A percentile compares a stretch with the other conserved stretches of the same genome.
Conservation (phyloP, 1,284 basidiomycete species). For the Melampsora occidentalis region DNA sequence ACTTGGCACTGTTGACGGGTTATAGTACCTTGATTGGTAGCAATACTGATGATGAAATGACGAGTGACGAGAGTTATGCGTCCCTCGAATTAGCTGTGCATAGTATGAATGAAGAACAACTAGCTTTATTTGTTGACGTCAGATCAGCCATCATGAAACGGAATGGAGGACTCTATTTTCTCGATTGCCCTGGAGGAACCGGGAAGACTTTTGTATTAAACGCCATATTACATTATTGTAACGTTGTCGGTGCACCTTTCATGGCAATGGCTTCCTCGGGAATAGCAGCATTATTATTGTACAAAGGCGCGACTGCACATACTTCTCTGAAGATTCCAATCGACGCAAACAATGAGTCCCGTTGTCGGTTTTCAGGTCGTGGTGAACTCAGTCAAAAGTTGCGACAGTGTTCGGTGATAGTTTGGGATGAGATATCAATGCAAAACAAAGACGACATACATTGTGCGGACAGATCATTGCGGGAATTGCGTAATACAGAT, state of each 20-base stretch:
- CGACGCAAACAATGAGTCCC: not conserved
- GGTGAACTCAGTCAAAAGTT: not conserved
- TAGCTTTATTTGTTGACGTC: too few relatives aligned
- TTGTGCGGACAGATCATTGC: not conserved
- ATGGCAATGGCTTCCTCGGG: not conserved
- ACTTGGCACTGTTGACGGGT: too few relatives aligned
- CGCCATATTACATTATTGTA: not conserved
- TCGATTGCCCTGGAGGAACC: too few relatives aligned
- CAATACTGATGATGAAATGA: too few relatives aligned
- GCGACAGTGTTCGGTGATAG: not conserved
- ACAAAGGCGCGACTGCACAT: not conserved
- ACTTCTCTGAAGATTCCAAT: conserved; percentile 7
- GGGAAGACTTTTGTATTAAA: conserved; percentile 18
- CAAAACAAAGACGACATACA: conserved; percentile 7
- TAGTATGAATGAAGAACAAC: too few relatives aligned
- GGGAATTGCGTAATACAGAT: not conserved
- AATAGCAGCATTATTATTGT: not conserved
- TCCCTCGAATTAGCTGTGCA: too few relatives aligned
- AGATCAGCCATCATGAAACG: not conserved
- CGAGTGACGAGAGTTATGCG: too few relatives aligned
- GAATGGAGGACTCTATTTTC: not conserved
- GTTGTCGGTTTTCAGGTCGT: not conserved
- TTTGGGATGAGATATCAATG: conserved; percentile 16
- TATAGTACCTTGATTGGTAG: too few relatives aligned
- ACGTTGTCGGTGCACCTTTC: not conserved